Evolutionary conservation across 805 yeast species (phyloP), one percentile per base, ranked within the genome.

Genomic region (Zygoascus flipseniorum): DNA sequence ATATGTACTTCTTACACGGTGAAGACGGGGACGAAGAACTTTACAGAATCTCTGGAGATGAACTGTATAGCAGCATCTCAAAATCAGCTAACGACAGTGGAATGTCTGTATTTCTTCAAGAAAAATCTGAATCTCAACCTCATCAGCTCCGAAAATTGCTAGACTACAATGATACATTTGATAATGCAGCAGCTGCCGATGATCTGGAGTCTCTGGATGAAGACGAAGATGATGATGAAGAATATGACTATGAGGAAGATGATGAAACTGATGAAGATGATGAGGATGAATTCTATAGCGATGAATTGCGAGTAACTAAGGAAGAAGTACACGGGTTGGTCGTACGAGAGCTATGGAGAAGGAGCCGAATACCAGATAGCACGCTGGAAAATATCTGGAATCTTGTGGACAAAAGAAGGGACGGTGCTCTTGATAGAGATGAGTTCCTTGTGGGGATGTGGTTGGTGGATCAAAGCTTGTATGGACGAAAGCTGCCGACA

Each of bases 381-480:
- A 75, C 80, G 0, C 66, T 86, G 32, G 99, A 98, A 1, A 72
- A 81, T 23, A 51, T 57, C 31, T 88, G 89, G 89, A 78, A 81
- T 48, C 73, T 85, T 61, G 92, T 90, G 20, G 73, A 71, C 59
- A 59, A 66, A 10, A 61, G 64, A 53, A 59, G 60, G 41, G 93
- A 86, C 65, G 95, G 96, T 0, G 79, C 86, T 0, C 71, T 93
- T 52, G 85, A 83, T 59, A 79, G 87, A 56, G 83, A 82, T 39
- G 92, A 90, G 58, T 93, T 93, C 62, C 71, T 92, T 32, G 92
- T 90, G n/a, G 99, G 99, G 0, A 90, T 87, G 86, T 93, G 99
- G 99, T 69, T 90, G 4, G 90, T 93, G 1, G 99, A 93, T 67
- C 99, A 93, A 69, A 87, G 97, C 65, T 73, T 93, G 13, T 93